Percentiles rank a stretch among this genome's conserved stretches.
Conservation (phyloP, 2,329 filamentous ascomycete species). For the Scleromitrula shiraiana region DNA sequence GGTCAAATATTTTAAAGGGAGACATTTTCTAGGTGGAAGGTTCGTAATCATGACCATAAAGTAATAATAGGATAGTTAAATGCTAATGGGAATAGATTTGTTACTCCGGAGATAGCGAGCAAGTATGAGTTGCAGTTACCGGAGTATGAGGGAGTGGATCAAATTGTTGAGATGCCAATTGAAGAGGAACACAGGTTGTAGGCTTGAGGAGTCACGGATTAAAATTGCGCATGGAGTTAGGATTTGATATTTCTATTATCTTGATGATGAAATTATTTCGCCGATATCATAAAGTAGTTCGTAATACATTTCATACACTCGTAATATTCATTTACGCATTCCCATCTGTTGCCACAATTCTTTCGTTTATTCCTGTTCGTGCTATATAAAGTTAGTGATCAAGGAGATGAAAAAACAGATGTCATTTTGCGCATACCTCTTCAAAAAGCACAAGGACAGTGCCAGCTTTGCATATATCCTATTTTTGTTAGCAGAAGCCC, state of each 20-base stretch:
- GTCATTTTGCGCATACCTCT: slow-evolving; percentile 27
- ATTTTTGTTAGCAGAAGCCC: slow-evolving; percentile 7
- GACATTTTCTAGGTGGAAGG: slow-evolving; percentile 87
- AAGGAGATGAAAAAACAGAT: too few relatives aligned
- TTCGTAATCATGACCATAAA: slow-evolving; percentile 30
- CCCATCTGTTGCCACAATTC: neutral
- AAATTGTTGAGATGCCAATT: slow-evolving; percentile 67
- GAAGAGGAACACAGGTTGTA: slow-evolving; percentile 44
- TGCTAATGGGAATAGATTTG: slow-evolving; percentile 49
- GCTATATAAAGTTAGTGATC: neutral
- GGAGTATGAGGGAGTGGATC: slow-evolving; percentile 76
- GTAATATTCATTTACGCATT: neutral
- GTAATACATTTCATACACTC: neutral
- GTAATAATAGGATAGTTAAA: neutral
- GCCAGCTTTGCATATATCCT: slow-evolving; percentile 74
- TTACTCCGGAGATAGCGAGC: slow-evolving; percentile 66
- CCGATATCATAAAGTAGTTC: neutral
- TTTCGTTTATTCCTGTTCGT: neutral
- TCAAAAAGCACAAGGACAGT: slow-evolving; percentile 69
- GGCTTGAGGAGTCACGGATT: too few relatives aligned
- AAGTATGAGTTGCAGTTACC: slow-evolving; percentile 85
- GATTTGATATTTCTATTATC: too few relatives aligned
- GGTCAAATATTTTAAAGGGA: slow-evolving; percentile 72
- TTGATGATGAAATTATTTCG: slow-evolving; percentile 40
- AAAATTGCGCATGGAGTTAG: too few relatives aligned